Conservation (phyloP, 2,329 filamentous ascomycete genomes). For the Talaromyces amestolkiae region DNA sequence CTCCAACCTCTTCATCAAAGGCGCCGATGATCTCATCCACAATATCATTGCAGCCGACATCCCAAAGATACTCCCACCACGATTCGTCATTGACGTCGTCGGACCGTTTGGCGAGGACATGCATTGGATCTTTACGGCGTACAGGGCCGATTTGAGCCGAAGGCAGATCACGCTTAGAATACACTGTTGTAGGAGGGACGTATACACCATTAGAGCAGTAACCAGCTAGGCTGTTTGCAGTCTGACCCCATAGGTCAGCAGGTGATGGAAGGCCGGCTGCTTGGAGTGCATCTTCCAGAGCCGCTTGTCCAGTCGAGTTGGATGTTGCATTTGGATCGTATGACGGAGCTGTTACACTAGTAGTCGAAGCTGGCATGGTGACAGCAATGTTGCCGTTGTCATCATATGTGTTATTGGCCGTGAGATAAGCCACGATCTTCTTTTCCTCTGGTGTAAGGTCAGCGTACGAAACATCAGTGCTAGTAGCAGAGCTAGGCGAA, state of each 20-base stretch:
- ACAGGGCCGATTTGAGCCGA: background rate
- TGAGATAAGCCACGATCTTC: background rate
- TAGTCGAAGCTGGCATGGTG: background rate
- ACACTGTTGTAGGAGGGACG: background rate
- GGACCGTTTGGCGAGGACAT: background rate
- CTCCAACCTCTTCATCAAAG: background rate
- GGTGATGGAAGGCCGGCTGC: background rate
- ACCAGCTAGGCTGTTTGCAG: background rate
- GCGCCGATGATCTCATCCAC: background rate
- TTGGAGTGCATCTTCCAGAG: background rate
- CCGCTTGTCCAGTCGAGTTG: background rate
- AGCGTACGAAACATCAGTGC: background rate
- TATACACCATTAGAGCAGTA: background rate
- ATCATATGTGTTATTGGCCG: background rate
- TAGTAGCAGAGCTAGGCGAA: background rate
- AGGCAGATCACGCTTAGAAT: background rate
- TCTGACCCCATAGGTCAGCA: background rate
- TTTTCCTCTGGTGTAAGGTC: conserved; percentile 2
- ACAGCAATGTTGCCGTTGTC: background rate
- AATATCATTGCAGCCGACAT: background rate
- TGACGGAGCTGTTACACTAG: background rate
- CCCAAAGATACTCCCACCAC: background rate
- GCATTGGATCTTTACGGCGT: background rate
- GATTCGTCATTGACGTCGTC: background rate
- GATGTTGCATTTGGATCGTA: background rate